phyloP scores from a whole-genome alignment of 2,329 filamentous ascomycete genomes.

The Paecilomyces niveus region DNA sequence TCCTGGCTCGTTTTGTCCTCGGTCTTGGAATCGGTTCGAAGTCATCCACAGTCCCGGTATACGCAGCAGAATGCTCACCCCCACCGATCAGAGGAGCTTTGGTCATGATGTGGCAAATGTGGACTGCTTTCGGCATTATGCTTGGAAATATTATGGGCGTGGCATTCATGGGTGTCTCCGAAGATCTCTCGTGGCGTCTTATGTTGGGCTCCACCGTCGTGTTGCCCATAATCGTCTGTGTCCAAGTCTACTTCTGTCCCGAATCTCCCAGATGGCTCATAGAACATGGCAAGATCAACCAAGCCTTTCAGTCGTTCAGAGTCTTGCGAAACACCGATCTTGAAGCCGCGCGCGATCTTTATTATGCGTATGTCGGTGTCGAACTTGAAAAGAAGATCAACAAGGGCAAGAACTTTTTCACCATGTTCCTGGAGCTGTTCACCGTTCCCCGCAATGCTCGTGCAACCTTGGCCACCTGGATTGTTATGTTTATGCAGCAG shows the following conservation, averaged over 20 bases:
- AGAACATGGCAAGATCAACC: constrained; percentile 37
- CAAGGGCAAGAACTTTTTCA: constrained; percentile 44
- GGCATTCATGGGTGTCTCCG: constrained; percentile 34
- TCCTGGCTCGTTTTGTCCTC: constrained; percentile 36
- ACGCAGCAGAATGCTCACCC: constrained; percentile 42
- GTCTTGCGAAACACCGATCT: constrained; percentile 43
- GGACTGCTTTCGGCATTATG: constrained; percentile 41
- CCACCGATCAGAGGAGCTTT: constrained; percentile 44
- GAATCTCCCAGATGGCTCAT: constrained; percentile 48
- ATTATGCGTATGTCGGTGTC: constrained; percentile 53
- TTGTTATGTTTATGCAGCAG: constrained; percentile 50
- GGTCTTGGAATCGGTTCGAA: constrained; percentile 38
- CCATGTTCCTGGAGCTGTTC: constrained; percentile 52
- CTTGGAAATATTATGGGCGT: constrained; percentile 44
- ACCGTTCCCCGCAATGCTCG: constrained; percentile 57
- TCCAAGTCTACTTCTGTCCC: constrained; percentile 59
- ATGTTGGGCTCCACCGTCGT: constrained; percentile 64
- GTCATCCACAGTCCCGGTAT: constrained; percentile 41
- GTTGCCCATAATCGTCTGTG: constrained; percentile 51
- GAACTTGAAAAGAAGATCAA: constrained; percentile 51
- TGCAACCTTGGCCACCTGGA: constrained; percentile 49
- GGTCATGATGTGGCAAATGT: constrained; percentile 49
- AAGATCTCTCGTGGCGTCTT: constrained; percentile 57
- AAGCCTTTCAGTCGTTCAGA: constrained; percentile 45
- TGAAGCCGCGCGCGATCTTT: constrained; percentile 50